Percentiles rank a stretch among this genome's conserved stretches.
Evolutionary conservation across 2,329 filamentous ascomycete species (phyloP).

Genomic region (Leptographium procerum): DNA sequence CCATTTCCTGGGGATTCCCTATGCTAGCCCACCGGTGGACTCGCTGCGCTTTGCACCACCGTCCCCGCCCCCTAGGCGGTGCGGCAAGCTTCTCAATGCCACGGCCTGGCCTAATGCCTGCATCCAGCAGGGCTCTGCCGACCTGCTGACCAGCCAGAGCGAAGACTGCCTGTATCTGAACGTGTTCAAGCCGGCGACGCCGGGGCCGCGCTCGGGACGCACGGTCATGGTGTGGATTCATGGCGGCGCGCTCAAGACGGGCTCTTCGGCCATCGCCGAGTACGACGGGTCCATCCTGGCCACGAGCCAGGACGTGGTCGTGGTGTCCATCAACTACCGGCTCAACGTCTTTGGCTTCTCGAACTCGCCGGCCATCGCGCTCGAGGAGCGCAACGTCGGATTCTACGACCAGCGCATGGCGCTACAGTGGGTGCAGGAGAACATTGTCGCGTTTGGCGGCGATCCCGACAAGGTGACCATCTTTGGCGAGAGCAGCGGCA

Average conservation of each 20-base stretch:
- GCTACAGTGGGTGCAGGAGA: slow-evolving; percentile 66
- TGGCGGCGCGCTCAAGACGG: slow-evolving; percentile 52
- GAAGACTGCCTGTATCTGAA: slow-evolving; percentile 56
- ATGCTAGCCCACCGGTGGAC: not conserved
- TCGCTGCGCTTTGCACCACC: not conserved
- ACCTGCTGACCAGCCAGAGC: not conserved
- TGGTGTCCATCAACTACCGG: slow-evolving; percentile 69
- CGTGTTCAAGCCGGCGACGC: slow-evolving; percentile 47
- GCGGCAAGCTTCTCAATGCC: not conserved
- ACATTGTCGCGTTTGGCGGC: slow-evolving; percentile 67
- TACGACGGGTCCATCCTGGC: slow-evolving; percentile 39
- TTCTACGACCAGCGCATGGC: slow-evolving; percentile 62
- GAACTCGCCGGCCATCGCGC: slow-evolving; percentile 53
- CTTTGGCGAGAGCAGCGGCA: slow-evolving; percentile 47
- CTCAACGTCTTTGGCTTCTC: slow-evolving; percentile 65
- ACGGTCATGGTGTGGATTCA: slow-evolving; percentile 64
- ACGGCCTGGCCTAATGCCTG: not conserved
- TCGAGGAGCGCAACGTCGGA: slow-evolving; percentile 60
- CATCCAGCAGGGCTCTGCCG: not conserved
- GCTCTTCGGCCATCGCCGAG: slow-evolving; percentile 33
- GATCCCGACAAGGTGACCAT: slow-evolving; percentile 70
- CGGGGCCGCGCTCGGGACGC: slow-evolving; percentile 40
- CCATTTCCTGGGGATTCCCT: not conserved
- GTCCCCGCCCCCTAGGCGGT: not conserved
- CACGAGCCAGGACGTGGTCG: slow-evolving; percentile 54